Evolutionary conservation across 2,329 filamentous ascomycete genomes (phyloP).

Genomic region (Paracorniculantispora psalliotae): DNA sequence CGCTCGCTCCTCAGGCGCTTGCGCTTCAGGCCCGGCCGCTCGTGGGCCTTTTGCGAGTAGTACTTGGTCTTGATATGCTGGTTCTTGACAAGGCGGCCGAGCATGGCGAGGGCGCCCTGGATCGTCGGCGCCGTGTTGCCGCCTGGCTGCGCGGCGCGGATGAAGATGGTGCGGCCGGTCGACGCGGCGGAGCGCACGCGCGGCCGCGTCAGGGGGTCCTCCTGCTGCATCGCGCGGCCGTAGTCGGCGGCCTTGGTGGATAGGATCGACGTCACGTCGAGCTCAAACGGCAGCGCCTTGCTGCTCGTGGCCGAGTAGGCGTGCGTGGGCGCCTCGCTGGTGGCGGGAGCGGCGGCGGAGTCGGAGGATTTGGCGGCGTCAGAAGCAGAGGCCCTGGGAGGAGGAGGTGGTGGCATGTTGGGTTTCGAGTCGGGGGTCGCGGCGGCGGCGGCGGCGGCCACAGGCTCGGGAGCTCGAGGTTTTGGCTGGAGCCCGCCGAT

Average conservation of each 20-base stretch:
- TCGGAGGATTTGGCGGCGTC: not conserved
- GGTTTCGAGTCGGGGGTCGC: constrained; percentile 16
- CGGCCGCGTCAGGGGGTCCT: constrained; percentile 25
- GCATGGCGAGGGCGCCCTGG: constrained; percentile 38
- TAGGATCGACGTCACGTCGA: constrained; percentile 34
- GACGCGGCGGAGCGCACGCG: constrained; percentile 41
- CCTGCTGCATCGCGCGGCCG: constrained; percentile 17
- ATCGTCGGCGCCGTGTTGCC: constrained; percentile 30
- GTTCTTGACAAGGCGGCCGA: constrained; percentile 33
- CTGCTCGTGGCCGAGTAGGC: constrained; percentile 14
- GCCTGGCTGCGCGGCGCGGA: constrained; percentile 24
- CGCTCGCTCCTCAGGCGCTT: constrained; percentile 68
- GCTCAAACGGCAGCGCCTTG: constrained; percentile 11
- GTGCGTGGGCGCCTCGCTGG: not conserved
- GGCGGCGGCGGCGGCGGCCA: constrained; percentile 22
- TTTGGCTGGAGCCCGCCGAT: constrained; percentile 7
- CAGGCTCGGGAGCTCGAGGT: constrained; percentile 16
- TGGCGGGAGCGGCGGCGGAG: not conserved
- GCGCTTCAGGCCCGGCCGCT: constrained; percentile 68
- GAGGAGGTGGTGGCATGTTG: not conserved
- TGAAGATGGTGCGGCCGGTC: constrained; percentile 34
- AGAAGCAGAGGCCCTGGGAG: not conserved
- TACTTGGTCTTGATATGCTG: constrained; percentile 58
- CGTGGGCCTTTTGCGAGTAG: constrained; percentile 62
- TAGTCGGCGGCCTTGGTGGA: constrained; percentile 25